Evolutionary conservation across 345 rosid genomes (phyloP).

Genomic region (Lepidium africanum): DNA sequence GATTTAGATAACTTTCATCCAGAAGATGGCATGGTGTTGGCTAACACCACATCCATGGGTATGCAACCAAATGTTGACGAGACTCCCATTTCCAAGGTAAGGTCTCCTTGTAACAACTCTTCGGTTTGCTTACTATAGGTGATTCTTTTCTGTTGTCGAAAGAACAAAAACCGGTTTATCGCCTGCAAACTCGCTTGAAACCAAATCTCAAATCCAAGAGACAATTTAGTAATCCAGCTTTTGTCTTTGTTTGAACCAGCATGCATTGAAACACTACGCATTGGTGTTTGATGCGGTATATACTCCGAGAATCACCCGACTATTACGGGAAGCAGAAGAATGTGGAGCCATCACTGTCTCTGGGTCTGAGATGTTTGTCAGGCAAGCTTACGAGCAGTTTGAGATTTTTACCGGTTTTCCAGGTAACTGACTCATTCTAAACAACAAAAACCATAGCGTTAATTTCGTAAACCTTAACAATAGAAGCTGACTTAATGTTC

Average conservation of each 20-base stretch:
- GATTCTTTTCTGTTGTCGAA: background rate
- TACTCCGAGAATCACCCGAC: slow-evolving; percentile 76
- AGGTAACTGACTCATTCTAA: slow-evolving; percentile 30
- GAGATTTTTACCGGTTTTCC: slow-evolving; percentile 79
- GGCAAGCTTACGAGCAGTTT: slow-evolving; percentile 85
- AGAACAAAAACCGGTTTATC: background rate
- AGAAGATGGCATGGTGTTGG: slow-evolving; percentile 76
- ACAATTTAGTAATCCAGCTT: background rate
- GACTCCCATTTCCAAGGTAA: slow-evolving; percentile 84
- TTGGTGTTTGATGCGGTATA: slow-evolving; percentile 85
- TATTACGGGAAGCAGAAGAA: slow-evolving; percentile 78
- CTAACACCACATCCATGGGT: slow-evolving; percentile 91
- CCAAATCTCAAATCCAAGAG: background rate
- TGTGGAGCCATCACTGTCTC: slow-evolving; percentile 64
- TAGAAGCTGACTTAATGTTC: background rate
- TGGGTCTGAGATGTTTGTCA: slow-evolving; percentile 84
- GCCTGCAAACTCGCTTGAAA: background rate
- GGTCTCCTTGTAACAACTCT: background rate
- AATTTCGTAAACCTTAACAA: background rate
- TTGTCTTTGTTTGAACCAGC: slow-evolving; percentile 30
- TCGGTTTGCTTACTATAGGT: background rate
- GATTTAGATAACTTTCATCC: slow-evolving; percentile 63
- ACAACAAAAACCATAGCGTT: background rate
- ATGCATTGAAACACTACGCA: slow-evolving; percentile 59
- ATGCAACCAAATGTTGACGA: slow-evolving; percentile 88